Conservation (phyloP, 352 stramenopile species). For the Phytophthora citrophthora region DNA sequence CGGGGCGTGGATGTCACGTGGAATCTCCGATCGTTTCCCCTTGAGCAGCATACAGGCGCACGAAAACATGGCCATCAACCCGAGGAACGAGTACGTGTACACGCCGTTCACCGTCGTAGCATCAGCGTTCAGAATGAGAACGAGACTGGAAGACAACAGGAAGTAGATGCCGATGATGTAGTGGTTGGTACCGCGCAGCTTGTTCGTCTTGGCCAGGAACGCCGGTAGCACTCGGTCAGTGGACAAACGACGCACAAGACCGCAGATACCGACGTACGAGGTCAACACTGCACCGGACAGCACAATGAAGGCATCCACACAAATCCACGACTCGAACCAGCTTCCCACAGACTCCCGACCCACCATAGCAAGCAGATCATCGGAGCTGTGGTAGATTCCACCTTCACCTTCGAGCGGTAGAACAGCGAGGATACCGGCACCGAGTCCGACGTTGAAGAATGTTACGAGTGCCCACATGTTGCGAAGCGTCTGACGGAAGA, state of each 20-base stretch:
- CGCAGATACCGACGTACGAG: constrained; percentile 83
- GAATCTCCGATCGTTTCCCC: constrained; percentile 79
- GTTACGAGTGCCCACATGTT: constrained; percentile 85
- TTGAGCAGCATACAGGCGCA: constrained; percentile 86
- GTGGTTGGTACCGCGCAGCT: constrained; percentile 73
- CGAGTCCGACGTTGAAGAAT: constrained; percentile 88
- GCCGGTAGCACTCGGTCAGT: constrained; percentile 65
- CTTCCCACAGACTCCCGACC: constrained; percentile 37
- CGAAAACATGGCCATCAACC: constrained; percentile 86
- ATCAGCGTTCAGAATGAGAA: constrained; percentile 77
- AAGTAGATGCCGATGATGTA: constrained; percentile 84
- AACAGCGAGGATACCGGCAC: constrained; percentile 67
- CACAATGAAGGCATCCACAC: constrained; percentile 88
- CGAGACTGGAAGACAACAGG: constrained; percentile 59
- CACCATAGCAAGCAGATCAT: constrained; percentile 70
- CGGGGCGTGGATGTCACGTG: constrained; percentile 61
- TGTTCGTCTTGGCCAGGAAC: constrained; percentile 65
- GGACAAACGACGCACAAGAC: constrained; percentile 72
- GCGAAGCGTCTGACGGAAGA: constrained; percentile 71
- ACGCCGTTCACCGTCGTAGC: constrained; percentile 76
- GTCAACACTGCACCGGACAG: constrained; percentile 84
- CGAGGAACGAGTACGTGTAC: constrained; percentile 88
- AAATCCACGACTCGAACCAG: constrained; percentile 62
- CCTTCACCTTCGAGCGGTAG: constrained; percentile 61
- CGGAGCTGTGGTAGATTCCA: constrained; percentile 70